Percentiles rank a stretch among this genome's conserved stretches.
These are phyloP conservation scores for Coemansia sp. DNA, from an alignment of 192 early-diverging fungal species.

Conservation along the genomic window DNA sequence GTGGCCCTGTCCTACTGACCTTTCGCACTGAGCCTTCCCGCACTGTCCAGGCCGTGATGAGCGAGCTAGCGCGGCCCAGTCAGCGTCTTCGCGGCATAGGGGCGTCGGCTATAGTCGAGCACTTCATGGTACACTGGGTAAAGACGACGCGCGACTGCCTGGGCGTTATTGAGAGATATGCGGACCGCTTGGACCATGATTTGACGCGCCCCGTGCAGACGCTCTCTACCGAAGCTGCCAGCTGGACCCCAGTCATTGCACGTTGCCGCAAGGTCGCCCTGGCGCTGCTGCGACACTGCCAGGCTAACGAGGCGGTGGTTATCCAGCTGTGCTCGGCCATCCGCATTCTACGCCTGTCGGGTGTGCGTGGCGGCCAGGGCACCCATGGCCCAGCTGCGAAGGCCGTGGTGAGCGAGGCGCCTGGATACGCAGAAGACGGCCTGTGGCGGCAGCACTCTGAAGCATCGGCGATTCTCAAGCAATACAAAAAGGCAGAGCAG, in stretches of 20 bases:
- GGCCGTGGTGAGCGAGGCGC: conserved; percentile 10
- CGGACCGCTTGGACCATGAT: conserved; percentile 41
- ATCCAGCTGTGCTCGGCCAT: conserved; percentile 31
- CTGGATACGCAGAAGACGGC: conserved; percentile 9
- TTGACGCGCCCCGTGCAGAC: conserved; percentile 31
- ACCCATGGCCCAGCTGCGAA: neutral
- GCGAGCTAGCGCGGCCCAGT: conserved; percentile 6
- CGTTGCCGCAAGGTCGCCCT: conserved; percentile 49
- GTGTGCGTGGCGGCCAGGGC: neutral
- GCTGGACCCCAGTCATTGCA: conserved; percentile 50
- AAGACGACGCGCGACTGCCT: conserved; percentile 17
- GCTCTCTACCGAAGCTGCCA: conserved; percentile 31
- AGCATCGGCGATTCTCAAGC: conserved; percentile 3
- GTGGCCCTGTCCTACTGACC: conserved; percentile 37
- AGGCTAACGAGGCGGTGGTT: conserved; percentile 33
- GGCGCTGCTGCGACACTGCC: conserved; percentile 49
- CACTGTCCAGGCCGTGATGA: conserved; percentile 7
- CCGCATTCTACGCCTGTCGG: conserved; percentile 8
- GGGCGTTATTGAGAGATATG: conserved; percentile 22
- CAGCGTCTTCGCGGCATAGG: neutral
- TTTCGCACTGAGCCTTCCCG: conserved; percentile 22
- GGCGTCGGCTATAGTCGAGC: conserved; percentile 19
- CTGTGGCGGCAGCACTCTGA: conserved; percentile 18
- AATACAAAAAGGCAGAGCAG: conserved; percentile 44
- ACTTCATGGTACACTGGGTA: conserved; percentile 34